phyloP scores from a whole-genome alignment of 2,329 filamentous ascomycete genomes.

The Aspergillus persii region DNA sequence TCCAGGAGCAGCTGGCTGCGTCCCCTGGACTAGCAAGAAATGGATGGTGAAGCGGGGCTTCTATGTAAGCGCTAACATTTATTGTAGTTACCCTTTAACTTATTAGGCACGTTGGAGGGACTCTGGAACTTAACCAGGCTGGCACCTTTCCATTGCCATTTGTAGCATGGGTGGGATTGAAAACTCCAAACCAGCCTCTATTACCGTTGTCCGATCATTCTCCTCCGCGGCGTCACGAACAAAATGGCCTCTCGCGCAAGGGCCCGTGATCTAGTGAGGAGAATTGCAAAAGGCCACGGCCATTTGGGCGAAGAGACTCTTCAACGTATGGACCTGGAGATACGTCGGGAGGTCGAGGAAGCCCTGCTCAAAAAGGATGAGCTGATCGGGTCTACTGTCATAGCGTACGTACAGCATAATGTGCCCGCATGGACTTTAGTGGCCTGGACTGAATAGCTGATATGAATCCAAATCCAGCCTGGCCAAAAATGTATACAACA shows the following conservation, averaged over 20 bases:
- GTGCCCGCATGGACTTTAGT: neutral
- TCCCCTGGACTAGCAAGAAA: too few species aligned
- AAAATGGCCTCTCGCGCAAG: neutral
- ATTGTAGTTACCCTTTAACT: too few species aligned
- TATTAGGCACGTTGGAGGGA: too few species aligned
- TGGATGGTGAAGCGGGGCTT: too few species aligned
- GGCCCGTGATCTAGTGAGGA: slow-evolving; percentile 8
- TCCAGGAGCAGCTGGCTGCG: too few species aligned
- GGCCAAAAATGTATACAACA: slow-evolving; percentile 20
- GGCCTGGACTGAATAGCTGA: neutral
- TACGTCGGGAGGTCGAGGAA: slow-evolving; percentile 6
- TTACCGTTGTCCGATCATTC: too few species aligned
- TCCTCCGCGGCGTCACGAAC: too few species aligned
- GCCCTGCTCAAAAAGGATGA: slow-evolving; percentile 11
- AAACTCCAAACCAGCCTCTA: too few species aligned
- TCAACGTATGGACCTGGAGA: neutral
- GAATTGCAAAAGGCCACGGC: slow-evolving; percentile 7
- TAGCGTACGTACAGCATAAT: slow-evolving; percentile 4
- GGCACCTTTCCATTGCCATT: too few species aligned
- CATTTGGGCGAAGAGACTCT: slow-evolving; percentile 5
- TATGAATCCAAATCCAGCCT: slow-evolving; percentile 6
- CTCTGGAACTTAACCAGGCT: too few species aligned
- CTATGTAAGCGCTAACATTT: too few species aligned
- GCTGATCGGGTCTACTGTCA: slow-evolving; percentile 11
- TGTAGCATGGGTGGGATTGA: too few species aligned